Evolutionary conservation across 805 yeast species (phyloP), one percentile per base, ranked within the genome.

Genomic region (Maudiozyma bulderi): DNA sequence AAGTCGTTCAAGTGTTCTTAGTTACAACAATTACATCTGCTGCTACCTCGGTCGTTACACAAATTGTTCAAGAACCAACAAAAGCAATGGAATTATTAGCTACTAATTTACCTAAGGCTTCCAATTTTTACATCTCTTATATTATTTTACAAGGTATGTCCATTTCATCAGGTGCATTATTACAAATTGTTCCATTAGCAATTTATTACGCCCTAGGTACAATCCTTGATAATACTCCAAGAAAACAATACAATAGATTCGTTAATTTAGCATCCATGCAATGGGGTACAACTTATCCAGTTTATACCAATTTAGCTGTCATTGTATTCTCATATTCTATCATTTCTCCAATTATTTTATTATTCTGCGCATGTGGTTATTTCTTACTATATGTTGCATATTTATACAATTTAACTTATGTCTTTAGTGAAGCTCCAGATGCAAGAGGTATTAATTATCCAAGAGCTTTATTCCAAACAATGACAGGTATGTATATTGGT

Each of bases 401-500:
- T 69, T 65, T 83, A 58, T 83, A 91, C 75, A 89, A 84, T 66
- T 71, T 86, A 57, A 74, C 82, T 30, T 91, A 86, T 67, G 82
- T 85, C 30, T 75, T 71, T 54, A 72, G 75, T 43, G 88, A 83
- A 57, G 72, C 81, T 15, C 73, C 86, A 15, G 95, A 90, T 60
- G 71, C 81, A 15, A 75, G 91, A 60, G 99, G 99, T 47, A 69
- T 74, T 45, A 82, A 84, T 70, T 93, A 89, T 64, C 93, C 96
- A 52, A 78, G 87, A 53, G 96, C 97, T 2, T 66, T 91, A 47
- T 85, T 81, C 72, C 97, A 91, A 69, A 83, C 95, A 0, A 75
- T 91, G 63, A 82, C 82, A 38, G 99, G 99, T 50, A 66, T 93
- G 42, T 91, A 91, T 65, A 65, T 91, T 43, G 95, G 95, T 39